These are phyloP conservation scores for Scutellaria barbata DNA, from an alignment of 257 asterid genomes.

Conservation along the genomic window DNA sequence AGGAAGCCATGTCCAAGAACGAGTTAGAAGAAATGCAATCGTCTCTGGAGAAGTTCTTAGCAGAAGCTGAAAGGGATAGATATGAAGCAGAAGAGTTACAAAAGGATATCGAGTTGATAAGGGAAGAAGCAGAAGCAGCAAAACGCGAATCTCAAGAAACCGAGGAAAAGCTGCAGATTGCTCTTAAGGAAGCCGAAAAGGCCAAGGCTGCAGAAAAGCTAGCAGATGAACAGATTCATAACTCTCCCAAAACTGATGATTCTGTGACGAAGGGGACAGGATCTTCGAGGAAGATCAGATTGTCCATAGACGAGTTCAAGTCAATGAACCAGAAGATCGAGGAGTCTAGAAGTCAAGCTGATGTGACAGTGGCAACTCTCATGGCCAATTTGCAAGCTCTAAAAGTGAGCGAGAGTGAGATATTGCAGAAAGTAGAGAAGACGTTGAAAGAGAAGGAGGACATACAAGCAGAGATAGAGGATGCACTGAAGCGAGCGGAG, in stretches of 20 bases:
- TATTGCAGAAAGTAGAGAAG: constrained; percentile 47
- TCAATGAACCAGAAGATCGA: constrained; percentile 53
- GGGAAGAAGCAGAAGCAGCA: constrained; percentile 57
- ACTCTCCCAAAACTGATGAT: constrained; percentile 41
- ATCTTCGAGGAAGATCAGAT: constrained; percentile 44
- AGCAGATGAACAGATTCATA: constrained; percentile 57
- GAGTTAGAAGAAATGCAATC: constrained; percentile 44
- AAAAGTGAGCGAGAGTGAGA: constrained; percentile 44
- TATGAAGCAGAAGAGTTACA: constrained; percentile 48
- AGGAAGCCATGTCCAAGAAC: constrained; percentile 40
- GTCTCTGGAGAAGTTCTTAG: constrained; percentile 44
- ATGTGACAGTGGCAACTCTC: constrained; percentile 48
- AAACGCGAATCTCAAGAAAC: constrained; percentile 45
- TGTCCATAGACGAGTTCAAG: constrained; percentile 50
- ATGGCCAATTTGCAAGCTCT: constrained; percentile 51
- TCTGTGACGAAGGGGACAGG: constrained; percentile 23
- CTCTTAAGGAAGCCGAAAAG: constrained; percentile 49
- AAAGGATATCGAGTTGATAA: constrained; percentile 35
- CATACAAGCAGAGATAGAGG: constrained; percentile 51
- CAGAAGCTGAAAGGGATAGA: constrained; percentile 44
- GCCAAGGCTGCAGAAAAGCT: constrained; percentile 63
- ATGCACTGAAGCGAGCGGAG: constrained; percentile 59
- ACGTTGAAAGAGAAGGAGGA: constrained; percentile 48
- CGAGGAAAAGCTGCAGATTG: constrained; percentile 56
- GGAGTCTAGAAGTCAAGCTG: constrained; percentile 44